Evolutionary conservation across 441 rosid species (phyloP), one percentile per base, ranked within the genome.

Genomic region (Kokia cookei): DNA sequence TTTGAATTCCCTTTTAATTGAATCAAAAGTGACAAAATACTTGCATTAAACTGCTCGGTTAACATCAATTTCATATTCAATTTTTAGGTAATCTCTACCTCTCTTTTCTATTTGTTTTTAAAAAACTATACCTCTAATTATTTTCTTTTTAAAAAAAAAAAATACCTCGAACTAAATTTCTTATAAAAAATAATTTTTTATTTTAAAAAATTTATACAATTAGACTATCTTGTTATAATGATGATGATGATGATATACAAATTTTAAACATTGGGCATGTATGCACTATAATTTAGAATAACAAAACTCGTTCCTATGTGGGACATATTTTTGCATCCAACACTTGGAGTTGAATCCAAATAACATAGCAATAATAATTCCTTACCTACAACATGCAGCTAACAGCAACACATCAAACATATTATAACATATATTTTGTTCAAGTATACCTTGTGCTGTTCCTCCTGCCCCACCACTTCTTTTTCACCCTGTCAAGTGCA

Each of bases 401-500:
- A 74, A 40, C 19, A 54, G 65, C 29, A 69, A 68, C 72, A 68
- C 61, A 51, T 17, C 47, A 72, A 48, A 45, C 50, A 45, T 3
- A 50, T 26, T 10, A 53, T 12, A 64, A 45, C 50, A 45, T 45
- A 12, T 45, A 53, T 55, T 13, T 40, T 58, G 64, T 42, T 66
- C 58, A 90, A 73, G 59, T 83, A 61, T 82, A 81, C 89, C 95
- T 92, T 29, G 93, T 69, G 77, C 98, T 96, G 82, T 94, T 96
- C 83, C 91, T 90, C 76, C 98, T 94, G 65, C 93, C 97, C 99
- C 98, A 96, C 95, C 94, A 96, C 76, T 92, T 96, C 93, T 84
- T 91, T 82, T 94, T 96, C 79, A 77, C 87, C 61, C 76, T 85
- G 72, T 91, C 94, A 43, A 85, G 80, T 4, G 88, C 88, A 69